Percentiles rank a stretch among this genome's conserved stretches.
These are phyloP conservation scores for Elongisporangium prolatum DNA, from an alignment of 352 stramenopile species.

Conservation along the genomic window DNA sequence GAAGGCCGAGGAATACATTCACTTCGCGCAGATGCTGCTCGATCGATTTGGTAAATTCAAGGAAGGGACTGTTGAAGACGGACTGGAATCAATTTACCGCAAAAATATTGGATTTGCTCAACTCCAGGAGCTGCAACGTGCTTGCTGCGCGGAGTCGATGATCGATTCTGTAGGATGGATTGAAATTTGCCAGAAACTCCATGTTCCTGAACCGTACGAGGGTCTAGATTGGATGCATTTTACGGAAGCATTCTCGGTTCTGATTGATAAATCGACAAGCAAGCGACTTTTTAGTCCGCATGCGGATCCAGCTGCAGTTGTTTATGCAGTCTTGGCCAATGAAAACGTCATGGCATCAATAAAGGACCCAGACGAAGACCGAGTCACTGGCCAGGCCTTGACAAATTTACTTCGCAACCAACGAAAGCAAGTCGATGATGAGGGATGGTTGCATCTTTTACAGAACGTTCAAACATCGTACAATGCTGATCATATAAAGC, in stretches of 20 bases:
- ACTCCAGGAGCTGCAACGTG: conserved; percentile 26
- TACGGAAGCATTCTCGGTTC: conserved; percentile 21
- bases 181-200: conserved; percentile 28
- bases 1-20: conserved; percentile 31
- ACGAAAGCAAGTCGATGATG: conserved; percentile 30
- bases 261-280: conserved; percentile 11
- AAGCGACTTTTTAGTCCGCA: conserved; percentile 28
- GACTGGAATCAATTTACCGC: background rate
- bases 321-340: conserved; percentile 46
- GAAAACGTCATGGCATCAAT: conserved; percentile 37
- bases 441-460: conserved; percentile 46
- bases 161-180: conserved; percentile 22
- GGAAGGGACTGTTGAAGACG: background rate
- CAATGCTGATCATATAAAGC: conserved; percentile 13
- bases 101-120: conserved; percentile 31
- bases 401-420: conserved; percentile 43
- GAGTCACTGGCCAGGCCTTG: conserved; percentile 38
- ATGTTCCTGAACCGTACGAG: conserved; percentile 10
- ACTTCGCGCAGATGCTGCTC: conserved; percentile 37
- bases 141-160: conserved; percentile 19
- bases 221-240: conserved; percentile 50
- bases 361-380: conserved; percentile 23
- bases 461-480: conserved; percentile 40
- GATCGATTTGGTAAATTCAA: conserved; percentile 26
- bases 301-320: conserved; percentile 23